Evolutionary conservation across 1,139 yeast species (phyloP).

Genomic region (Kodamaea derodonti): DNA sequence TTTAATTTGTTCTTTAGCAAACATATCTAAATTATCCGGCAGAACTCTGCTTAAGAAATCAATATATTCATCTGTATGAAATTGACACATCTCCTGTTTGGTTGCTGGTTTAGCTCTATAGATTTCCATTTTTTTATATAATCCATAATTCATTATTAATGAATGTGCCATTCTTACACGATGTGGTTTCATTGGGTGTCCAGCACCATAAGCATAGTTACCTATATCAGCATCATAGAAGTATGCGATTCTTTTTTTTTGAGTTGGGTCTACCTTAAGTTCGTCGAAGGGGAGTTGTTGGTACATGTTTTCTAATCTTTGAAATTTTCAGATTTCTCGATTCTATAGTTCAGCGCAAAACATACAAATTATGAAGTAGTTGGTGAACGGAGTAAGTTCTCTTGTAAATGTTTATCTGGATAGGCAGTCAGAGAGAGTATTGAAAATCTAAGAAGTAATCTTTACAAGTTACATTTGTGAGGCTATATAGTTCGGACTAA

Average conservation of each 20-base stretch:
- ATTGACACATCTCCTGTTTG: conserved; percentile 97
- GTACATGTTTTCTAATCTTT: conserved; percentile 23
- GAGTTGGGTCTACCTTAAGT: conserved; percentile 36
- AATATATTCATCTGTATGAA: conserved; percentile 95
- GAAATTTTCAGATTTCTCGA: too few species aligned
- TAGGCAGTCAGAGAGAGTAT: too few species aligned
- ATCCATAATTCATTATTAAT: conserved; percentile 92
- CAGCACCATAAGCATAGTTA: conserved; percentile 96
- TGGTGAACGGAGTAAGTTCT: too few species aligned
- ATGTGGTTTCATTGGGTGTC: conserved; percentile 98
- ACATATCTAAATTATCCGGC: conserved; percentile 89
- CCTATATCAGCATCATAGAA: conserved; percentile 80
- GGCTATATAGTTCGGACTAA: too few species aligned
- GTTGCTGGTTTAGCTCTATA: conserved; percentile 97
- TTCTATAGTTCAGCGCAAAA: too few species aligned
- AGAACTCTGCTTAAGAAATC: conserved; percentile 91
- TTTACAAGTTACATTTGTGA: too few species aligned
- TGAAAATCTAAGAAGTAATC: too few species aligned
- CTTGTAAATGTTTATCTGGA: too few species aligned
- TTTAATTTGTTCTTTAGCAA: conserved; percentile 87
- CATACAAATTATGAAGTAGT: too few species aligned
- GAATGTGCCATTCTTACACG: conserved; percentile 99
- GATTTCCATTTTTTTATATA: conserved; percentile 95
- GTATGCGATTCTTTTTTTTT: conserved; percentile 44
- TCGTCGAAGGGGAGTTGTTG: conserved; percentile 47